phyloP scores from a whole-genome alignment of 2,329 filamentous ascomycete genomes.

The Phyllosticta paracitricarpa region DNA sequence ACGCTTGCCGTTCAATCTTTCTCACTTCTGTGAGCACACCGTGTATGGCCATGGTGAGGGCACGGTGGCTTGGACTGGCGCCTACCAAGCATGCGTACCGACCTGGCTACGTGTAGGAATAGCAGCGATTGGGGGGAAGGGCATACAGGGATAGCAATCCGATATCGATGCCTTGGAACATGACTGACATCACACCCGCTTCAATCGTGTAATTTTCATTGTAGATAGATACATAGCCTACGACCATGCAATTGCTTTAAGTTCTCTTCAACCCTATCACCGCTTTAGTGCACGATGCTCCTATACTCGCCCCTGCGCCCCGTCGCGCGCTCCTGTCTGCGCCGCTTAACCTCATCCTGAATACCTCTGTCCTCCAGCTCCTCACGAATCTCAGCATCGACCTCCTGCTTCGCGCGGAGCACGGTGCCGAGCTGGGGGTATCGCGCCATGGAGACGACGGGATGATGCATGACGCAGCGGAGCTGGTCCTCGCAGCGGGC shows the following conservation, averaged over 20 bases:
- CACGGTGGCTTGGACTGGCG: no score
- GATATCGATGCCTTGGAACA: no score
- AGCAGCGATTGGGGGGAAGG: no score
- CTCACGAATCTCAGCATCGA: conserved; percentile 58
- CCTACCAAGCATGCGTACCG: no score
- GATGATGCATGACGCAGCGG: conserved; percentile 72
- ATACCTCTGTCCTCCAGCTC: conserved; percentile 50
- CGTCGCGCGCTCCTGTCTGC: conserved; percentile 34
- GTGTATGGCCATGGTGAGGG: no score
- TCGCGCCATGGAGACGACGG: conserved; percentile 25
- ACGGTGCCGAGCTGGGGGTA: conserved; percentile 14
- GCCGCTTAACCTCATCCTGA: conserved; percentile 40
- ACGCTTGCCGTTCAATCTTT: no score
- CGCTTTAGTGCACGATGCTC: background rate
- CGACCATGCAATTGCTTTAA: background rate
- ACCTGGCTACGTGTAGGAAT: no score
- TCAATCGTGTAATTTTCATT: no score
- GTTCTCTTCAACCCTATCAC: background rate
- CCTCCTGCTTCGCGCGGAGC: conserved; percentile 50
- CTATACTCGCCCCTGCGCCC: conserved; percentile 33
- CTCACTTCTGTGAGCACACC: no score
- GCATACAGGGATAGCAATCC: no score
- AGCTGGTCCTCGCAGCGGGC: conserved; percentile 76
- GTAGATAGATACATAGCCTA: no score
- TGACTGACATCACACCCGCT: no score